Evolutionary conservation across 768 basidiomycete species (phyloP).

Genomic region (Coprinopsis strossmayeri): DNA sequence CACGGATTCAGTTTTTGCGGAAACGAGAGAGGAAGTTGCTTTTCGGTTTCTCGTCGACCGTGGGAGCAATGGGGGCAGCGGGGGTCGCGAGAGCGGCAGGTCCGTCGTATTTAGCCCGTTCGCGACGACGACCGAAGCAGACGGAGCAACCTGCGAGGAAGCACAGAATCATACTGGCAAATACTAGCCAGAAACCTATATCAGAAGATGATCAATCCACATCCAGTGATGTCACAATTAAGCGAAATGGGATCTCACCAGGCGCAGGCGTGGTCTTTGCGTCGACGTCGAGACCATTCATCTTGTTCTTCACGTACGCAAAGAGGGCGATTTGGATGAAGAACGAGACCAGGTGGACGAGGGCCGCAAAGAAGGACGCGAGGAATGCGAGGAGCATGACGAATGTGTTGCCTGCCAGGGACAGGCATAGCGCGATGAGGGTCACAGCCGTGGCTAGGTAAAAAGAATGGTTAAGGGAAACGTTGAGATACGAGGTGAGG

Average conservation of each 20-base stretch:
- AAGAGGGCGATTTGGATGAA: slow-evolving; percentile 72
- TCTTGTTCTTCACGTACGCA: slow-evolving; percentile 51
- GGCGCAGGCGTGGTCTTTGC: slow-evolving; percentile 50
- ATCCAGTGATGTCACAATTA: not conserved
- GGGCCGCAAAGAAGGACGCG: slow-evolving; percentile 64
- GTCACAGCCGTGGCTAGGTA: slow-evolving; percentile 43
- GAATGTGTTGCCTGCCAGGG: slow-evolving; percentile 50
- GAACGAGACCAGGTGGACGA: slow-evolving; percentile 66
- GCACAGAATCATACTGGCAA: slow-evolving; percentile 57
- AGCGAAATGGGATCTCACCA: slow-evolving; percentile 49
- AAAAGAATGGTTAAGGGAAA: not conserved
- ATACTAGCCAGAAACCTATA: slow-evolving; percentile 71
- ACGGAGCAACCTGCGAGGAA: slow-evolving; percentile 41
- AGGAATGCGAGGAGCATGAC: slow-evolving; percentile 59
- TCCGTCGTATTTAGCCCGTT: not conserved
- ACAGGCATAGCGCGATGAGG: slow-evolving; percentile 57
- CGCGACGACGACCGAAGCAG: slow-evolving; percentile 10
- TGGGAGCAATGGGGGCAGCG: not conserved
- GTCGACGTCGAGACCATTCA: slow-evolving; percentile 42
- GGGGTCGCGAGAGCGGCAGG: slow-evolving; percentile 16
- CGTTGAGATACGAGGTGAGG: not conserved
- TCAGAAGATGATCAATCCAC: not conserved
- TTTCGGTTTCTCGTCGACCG: not conserved
- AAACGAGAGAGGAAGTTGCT: slow-evolving; percentile 7
- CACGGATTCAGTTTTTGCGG: slow-evolving; percentile 3